These are phyloP conservation scores for Coniella vitis DNA, from an alignment of 2,329 filamentous ascomycete genomes.

Conservation along the genomic window DNA sequence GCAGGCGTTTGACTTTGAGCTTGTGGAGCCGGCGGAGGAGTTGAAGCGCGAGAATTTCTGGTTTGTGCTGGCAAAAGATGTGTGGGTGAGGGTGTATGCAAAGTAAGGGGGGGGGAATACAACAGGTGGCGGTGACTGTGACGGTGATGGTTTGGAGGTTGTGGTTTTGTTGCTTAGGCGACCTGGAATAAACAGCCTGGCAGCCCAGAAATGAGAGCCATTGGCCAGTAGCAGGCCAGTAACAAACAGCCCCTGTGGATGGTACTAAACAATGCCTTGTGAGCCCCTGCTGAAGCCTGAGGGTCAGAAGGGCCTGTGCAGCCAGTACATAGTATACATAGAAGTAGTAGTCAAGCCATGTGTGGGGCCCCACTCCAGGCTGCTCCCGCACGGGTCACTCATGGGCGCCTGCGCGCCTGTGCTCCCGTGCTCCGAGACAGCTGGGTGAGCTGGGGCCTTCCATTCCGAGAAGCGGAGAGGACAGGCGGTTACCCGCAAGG, in stretches of 20 bases:
- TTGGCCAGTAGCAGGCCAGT: no score
- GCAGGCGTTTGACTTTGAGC: conserved; percentile 11
- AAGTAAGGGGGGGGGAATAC: not conserved
- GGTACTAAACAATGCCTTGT: no score
- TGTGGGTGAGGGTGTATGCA: conserved; percentile 7
- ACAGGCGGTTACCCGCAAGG: not conserved
- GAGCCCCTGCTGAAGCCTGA: not conserved
- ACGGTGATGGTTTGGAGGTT: no score
- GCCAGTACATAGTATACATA: not conserved
- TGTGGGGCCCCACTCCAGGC: not conserved
- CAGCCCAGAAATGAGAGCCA: no score
- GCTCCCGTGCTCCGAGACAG: no score
- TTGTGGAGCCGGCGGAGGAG: conserved; percentile 4
- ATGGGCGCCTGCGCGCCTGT: no score
- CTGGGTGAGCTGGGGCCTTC: no score
- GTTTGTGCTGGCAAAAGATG: conserved; percentile 8
- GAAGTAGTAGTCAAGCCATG: conserved; percentile 3
- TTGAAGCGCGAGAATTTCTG: conserved; percentile 6
- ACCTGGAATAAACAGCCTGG: no score
- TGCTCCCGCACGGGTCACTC: no score
- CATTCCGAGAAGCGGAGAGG: not conserved
- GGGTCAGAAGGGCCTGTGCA: not conserved
- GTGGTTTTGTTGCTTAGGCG: no score
- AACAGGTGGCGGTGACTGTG: no score
- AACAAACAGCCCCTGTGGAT: no score